Conservation (phyloP, 306 rosid species). For the Morella rubra region DNA sequence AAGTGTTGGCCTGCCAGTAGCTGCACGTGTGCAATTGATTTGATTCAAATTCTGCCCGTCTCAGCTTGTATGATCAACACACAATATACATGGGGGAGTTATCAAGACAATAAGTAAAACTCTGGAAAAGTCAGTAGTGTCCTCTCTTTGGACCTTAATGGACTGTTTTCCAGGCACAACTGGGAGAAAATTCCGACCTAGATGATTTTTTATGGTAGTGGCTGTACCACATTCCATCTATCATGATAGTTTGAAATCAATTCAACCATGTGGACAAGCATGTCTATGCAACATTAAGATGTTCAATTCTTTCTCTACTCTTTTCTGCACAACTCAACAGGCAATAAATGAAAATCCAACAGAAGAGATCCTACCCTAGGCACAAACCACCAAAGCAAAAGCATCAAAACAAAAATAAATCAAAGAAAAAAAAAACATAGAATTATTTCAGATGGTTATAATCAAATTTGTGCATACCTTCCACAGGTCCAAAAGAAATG, state of each 20-base stretch:
- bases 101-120: neutral
- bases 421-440: conserved; percentile 24
- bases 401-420: conserved; percentile 11
- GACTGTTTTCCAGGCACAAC: neutral
- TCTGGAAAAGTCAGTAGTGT: neutral
- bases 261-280: neutral
- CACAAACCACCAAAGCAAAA: conserved; percentile 18
- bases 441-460: conserved; percentile 12
- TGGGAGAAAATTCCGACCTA: too few species aligned
- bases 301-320: neutral
- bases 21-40: conserved; percentile 34
- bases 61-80: neutral
- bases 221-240: too few species aligned
- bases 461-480: conserved; percentile 58
- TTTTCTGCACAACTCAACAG: neutral
- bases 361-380: conserved; percentile 14
- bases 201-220: neutral
- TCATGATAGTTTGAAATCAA: neutral
- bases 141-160: neutral
- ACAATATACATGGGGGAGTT: neutral
- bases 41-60: neutral
- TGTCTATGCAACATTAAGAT: neutral
- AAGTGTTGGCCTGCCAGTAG: conserved; percentile 83
- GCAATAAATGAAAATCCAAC: neutral
- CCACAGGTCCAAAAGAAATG: conserved; percentile 88